phyloP scores from a whole-genome alignment of 2,329 filamentous ascomycete species.

The Cyphellophora attinorum region DNA sequence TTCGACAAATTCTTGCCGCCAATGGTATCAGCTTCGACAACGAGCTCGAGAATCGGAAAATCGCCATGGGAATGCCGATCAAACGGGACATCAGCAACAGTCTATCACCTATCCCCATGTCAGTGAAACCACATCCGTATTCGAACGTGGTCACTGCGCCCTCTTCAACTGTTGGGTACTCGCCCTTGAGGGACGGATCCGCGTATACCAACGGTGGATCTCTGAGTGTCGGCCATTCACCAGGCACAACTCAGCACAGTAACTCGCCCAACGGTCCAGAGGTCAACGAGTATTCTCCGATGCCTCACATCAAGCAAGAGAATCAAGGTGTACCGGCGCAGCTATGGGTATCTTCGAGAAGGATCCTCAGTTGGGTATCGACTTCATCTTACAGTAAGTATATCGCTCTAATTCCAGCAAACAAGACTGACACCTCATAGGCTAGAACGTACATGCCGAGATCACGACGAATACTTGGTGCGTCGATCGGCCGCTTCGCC shows the following conservation, averaged over 20 bases:
- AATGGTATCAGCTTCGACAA: slow-evolving; percentile 51
- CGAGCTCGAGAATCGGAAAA: slow-evolving; percentile 30
- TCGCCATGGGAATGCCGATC: slow-evolving; percentile 13
- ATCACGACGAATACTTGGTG: slow-evolving; percentile 73
- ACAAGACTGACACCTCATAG: slow-evolving; percentile 21
- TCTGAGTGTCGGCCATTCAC: slow-evolving; percentile 14
- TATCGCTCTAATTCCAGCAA: slow-evolving; percentile 2
- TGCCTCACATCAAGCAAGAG: slow-evolving; percentile 14
- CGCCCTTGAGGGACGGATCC: slow-evolving; percentile 6
- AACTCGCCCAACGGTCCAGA: slow-evolving; percentile 16
- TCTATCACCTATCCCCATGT: slow-evolving; percentile 11
- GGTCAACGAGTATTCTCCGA: slow-evolving; percentile 9
- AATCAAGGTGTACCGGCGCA: slow-evolving; percentile 13
- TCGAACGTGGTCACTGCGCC: slow-evolving; percentile 3
- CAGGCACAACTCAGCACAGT: slow-evolving; percentile 13
- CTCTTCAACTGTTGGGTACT: slow-evolving; percentile 11
- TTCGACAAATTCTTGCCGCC: slow-evolving; percentile 53
- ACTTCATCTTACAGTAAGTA: slow-evolving; percentile 37
- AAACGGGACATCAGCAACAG: slow-evolving; percentile 12
- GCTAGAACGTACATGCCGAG: slow-evolving; percentile 80
- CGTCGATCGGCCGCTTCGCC: slow-evolving; percentile 43
- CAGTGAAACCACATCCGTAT: slow-evolving; percentile 4
- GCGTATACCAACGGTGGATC: slow-evolving; percentile 10
- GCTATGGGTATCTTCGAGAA: slow-evolving; percentile 32
- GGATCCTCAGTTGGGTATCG: slow-evolving; percentile 36